Evolutionary conservation across 176 grass and related monocot species (phyloP), one percentile per base, ranked within the genome.

Genomic region (Lolium multiflorum): DNA sequence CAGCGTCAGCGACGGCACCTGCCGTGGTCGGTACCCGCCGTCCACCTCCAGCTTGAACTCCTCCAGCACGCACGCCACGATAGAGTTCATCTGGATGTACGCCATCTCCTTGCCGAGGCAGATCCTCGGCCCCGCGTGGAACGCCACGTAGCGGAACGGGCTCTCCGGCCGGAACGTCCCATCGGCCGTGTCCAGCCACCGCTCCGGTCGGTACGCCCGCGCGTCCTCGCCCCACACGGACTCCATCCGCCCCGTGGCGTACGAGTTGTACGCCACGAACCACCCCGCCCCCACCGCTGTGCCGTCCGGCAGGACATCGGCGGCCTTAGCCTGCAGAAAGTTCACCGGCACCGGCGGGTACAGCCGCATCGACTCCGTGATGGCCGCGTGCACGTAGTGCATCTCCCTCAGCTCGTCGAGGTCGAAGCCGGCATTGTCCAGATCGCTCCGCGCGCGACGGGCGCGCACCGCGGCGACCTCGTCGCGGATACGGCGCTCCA

Each of bases 21-120:
- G 90, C 80, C 79, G 84, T 0, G 91, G 89, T 11, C 8, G 55
- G 77, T 85, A 87, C 15, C 21, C 41, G 6, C 35, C 74, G 18
- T 81, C 65, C 17, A 94, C 88, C 4, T 1, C 52, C 5, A 91
- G 6, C 7, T 62, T 46, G 26, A 94, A 84, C 60, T 73, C 87
- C 37, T 91, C 84, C 20, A 94, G 51, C 82, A 97, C 46, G 69
- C 75, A 85, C 11, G 88, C 92, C 20, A 86, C 87, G 17, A 94
- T 80, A 4, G 88, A 91, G 74, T 97, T 97, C 95, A 97, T 92
- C 83, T 94, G 90, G 25, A 92, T 91, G 85, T 94, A 94, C 0
- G 95, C 90, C 90, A 92, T 97, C 56, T 97, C 95, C 81, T 94
- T 97, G 15, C 92, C 95, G 11, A 94, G 60, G 22, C 92, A 97